Evolutionary conservation across 805 yeast species (phyloP), one percentile per base, ranked within the genome.

Genomic region (Candida hungchunana): DNA sequence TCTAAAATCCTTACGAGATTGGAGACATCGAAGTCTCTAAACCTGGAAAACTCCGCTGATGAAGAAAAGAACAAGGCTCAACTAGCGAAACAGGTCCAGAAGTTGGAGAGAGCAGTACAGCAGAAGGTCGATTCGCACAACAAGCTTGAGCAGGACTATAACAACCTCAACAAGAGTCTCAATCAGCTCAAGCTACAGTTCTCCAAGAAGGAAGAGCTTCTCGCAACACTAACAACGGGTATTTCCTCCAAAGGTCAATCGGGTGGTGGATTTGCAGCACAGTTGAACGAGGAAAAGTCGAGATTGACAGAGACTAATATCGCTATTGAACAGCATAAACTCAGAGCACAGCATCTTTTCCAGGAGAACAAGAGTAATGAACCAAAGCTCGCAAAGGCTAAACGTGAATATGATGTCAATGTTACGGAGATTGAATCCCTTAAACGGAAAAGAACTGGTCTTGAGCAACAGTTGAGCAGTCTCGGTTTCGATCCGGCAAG

Each of bases 221-320:
- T 86, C 8, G 82, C 93, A 0, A 80, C 94, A 0, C 66, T 89
- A 26, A 78, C 88, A 0, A 86, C 96, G 0, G 96, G 97, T 50
- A 79, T 89, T n/a, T 83, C 96, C 0, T 75, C 94, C 0, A 79
- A 75, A 40, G 96, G 94, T 36, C 69, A 66, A 23, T 64, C 79
- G 0, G 82, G 79, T 49, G 79, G 83, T 22, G 96, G 96, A 7
- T 89, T 85, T 58, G 63, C 70, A 43, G 71, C 79, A 3, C 95
- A 87, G 49, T 60, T 88, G 27, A 74, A 75, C 39, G 77, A 75
- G 31, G 77, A 76, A 7, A 81, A 80, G 47, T 70, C 70, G 17
- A 67, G 64, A 26, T 56, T 79, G 6, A 71, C 78, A 30, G 70
- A 73, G 15, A 62, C 76, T 1, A 68, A 69, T 22, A 77, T 82